These are phyloP conservation scores for Aspergillus haitiensis DNA, from an alignment of 495 filamentous ascomycete genomes.

Conservation along the genomic window DNA sequence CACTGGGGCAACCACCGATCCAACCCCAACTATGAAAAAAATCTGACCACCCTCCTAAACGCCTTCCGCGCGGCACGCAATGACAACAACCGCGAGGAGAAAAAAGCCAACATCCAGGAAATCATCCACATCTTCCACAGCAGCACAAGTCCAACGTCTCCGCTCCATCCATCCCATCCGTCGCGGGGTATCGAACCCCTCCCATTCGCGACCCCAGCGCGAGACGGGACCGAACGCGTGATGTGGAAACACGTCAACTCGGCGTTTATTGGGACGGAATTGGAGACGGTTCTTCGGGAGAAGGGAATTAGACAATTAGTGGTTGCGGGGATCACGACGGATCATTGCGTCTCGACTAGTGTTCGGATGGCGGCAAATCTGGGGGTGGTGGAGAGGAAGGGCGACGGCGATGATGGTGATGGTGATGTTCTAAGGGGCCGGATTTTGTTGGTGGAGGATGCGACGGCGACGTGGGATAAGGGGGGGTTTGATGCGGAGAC, in stretches of 20 bases:
- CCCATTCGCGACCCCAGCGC: conserved; percentile 38
- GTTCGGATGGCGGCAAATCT: conserved; percentile 52
- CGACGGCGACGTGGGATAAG: conserved; percentile 49
- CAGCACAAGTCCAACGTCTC: conserved; percentile 33
- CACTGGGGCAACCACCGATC: conserved; percentile 45
- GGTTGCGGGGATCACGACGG: conserved; percentile 48
- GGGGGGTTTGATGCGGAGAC: conserved; percentile 47
- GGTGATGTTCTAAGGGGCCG: conserved; percentile 34
- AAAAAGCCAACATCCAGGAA: conserved; percentile 21
- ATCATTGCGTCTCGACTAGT: conserved; percentile 54
- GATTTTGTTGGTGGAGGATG: conserved; percentile 49
- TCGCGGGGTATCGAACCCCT: conserved; percentile 36
- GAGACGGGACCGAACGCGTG: conserved; percentile 43
- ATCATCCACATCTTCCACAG: conserved; percentile 52
- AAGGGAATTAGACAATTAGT: conserved; percentile 41
- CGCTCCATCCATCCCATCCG: conserved; percentile 36
- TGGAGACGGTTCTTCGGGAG: conserved; percentile 40
- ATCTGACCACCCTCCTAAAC: conserved; percentile 41
- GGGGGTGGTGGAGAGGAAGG: conserved; percentile 36
- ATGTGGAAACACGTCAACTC: conserved; percentile 52
- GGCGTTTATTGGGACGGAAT: conserved; percentile 47
- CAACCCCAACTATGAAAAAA: conserved; percentile 48
- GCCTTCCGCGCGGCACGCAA: conserved; percentile 40
- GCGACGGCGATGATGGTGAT: conserved; percentile 31
- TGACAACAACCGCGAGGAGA: conserved; percentile 3